Evolutionary conservation across 139 green algal species (phyloP), one percentile per base, ranked within the genome.

Genomic region (Asterochloris sp.): DNA sequence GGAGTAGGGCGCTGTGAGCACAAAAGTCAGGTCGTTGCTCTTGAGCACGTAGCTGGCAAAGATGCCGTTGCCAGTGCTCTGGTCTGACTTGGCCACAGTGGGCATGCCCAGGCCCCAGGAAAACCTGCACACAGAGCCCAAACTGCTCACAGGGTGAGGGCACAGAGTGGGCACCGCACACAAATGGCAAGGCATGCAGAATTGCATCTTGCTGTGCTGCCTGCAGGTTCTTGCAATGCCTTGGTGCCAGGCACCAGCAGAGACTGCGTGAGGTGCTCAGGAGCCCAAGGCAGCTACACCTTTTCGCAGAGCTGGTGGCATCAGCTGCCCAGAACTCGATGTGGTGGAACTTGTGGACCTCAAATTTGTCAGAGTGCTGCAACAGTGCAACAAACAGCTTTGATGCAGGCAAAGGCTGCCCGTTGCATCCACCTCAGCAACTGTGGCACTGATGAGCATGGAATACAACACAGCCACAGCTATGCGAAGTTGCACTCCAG

Each of bases 311-410:
- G 76, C 88, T 98, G 6, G 93, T 98, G 16, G 97, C 97, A 71
- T 99, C 97, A 13, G 87, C 82, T 75, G 89, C 96, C 90, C 91
- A 99, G 73, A 98, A 98, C 84, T 99, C 97, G 21, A 99, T 80
- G 83, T 98, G 94, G 77, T 99, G 94, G 71, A 99, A 99, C 24
- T 89, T 80, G 16, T 91, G 80, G 21, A 96, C 84, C 79, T 87
- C 73, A 29, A 87, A 87, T n/a, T 82, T 78, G 75, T 87, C 84
- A 19, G 74, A 80, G 47, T 64, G 80, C 24, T 81, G 77, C 60
- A 69, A 0, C n/a, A 47, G 21, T 24, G 54, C 60, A 69, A 54
- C 38, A 54, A 54, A 6, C 38, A 54, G 38, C 38, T 10, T 54
- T 6, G 6, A 6, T 54, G 38, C 6, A 54, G 38, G 38, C 38